Evolutionary conservation across 148 eudicot genomes (phyloP).

Genomic region (Limonium bicolor): DNA sequence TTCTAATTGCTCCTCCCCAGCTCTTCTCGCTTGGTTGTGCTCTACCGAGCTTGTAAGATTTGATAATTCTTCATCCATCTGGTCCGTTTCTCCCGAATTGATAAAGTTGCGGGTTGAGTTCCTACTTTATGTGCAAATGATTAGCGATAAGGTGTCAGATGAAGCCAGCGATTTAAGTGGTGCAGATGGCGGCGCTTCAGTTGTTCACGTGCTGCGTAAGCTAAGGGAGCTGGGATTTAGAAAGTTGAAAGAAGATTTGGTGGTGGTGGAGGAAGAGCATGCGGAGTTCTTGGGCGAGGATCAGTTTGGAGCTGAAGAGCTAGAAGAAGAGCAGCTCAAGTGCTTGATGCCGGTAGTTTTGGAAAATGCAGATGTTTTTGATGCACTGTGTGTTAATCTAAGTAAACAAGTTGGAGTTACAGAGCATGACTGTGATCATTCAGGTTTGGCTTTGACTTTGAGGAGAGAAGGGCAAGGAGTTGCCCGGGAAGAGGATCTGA

Average conservation of each 20-base stretch:
- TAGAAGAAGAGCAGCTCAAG: no score
- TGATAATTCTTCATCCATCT: constrained; percentile 36
- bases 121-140: constrained; percentile 35
- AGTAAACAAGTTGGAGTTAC: constrained; percentile 31
- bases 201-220: constrained; percentile 29
- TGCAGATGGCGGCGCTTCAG: constrained; percentile 5
- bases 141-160: constrained; percentile 31
- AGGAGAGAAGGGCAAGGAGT: constrained; percentile 18
- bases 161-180: constrained; percentile 5
- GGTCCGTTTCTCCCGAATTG: constrained; percentile 27
- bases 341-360: constrained; percentile 42
- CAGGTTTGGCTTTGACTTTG: constrained; percentile 42
- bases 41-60: constrained; percentile 58
- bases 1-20: constrained; percentile 45
- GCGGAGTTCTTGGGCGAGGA: neutral
- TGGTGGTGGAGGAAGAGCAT: constrained; percentile 16
- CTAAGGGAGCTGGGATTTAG: constrained; percentile 45
- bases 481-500: constrained; percentile 33
- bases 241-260: constrained; percentile 47
- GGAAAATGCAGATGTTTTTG: constrained; percentile 52
- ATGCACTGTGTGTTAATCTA: constrained; percentile 47
- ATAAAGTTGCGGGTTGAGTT: constrained; percentile 62
- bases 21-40: constrained; percentile 56
- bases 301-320: constrained; percentile 32
- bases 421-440: constrained; percentile 22